These are phyloP conservation scores for Colletotrichum sp. DNA, from an alignment of 2,329 filamentous ascomycete species.

Conservation along the genomic window DNA sequence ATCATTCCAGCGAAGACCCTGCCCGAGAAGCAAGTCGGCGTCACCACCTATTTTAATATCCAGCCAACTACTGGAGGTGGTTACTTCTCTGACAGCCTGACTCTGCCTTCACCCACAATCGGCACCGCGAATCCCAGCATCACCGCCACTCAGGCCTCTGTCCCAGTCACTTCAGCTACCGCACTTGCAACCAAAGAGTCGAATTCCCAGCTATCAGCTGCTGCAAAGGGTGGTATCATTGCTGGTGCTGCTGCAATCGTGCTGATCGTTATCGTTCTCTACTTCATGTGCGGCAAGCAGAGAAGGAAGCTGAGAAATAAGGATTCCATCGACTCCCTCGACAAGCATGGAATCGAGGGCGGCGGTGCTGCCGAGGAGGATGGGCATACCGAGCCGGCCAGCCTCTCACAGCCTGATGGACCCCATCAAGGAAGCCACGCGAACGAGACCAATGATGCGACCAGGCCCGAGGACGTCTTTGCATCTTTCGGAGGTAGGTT, in stretches of 20 bases:
- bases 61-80: neutral
- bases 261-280: slow-evolving; percentile 22
- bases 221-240: slow-evolving; percentile 1
- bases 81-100: neutral
- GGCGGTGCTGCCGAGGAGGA: slow-evolving; percentile 30
- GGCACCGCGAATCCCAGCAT: neutral
- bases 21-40: neutral
- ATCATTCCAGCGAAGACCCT: neutral
- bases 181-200: neutral
- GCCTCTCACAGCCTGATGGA: slow-evolving; percentile 16
- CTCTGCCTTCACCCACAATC: neutral
- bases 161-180: neutral
- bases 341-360: slow-evolving; percentile 20
- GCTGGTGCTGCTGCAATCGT: slow-evolving; percentile 18
- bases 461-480: slow-evolving; percentile 40
- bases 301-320: slow-evolving; percentile 9
- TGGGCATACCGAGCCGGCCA: slow-evolving; percentile 26
- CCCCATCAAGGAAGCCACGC: slow-evolving; percentile 29
- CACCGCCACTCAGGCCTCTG: neutral
- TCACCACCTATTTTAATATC: neutral
- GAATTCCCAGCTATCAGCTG: neutral
- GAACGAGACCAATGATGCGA: neutral
- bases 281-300: slow-evolving; percentile 22
- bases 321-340: slow-evolving; percentile 6
- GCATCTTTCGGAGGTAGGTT: slow-evolving; percentile 50